Conservation (phyloP, 345 rosid genomes). For the Hibiscus trionum region DNA sequence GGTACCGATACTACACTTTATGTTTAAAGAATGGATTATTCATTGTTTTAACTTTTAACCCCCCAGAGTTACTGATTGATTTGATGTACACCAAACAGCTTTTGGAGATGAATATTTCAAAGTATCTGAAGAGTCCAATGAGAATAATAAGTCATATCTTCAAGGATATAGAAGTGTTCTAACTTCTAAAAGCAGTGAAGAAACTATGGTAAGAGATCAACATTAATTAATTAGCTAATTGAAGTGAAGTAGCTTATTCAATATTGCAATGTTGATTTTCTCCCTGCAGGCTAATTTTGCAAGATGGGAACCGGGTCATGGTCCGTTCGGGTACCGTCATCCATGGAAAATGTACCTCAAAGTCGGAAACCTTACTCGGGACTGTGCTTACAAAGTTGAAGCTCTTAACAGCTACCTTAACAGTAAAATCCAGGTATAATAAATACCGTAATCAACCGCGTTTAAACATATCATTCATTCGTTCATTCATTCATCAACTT, state of each 20-base stretch:
- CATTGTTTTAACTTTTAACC: neutral
- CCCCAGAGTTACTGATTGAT: neutral
- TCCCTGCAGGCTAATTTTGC: constrained; percentile 33
- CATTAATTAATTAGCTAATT: neutral
- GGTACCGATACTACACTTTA: neutral
- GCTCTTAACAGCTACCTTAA: constrained; percentile 25
- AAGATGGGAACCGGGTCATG: constrained; percentile 47
- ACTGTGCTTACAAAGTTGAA: constrained; percentile 36
- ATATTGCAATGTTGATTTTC: neutral
- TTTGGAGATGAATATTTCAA: constrained; percentile 21
- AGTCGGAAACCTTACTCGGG: constrained; percentile 27
- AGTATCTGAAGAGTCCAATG: neutral
- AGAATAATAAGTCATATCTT: constrained; percentile 5
- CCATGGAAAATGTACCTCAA: constrained; percentile 39
- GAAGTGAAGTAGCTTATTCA: neutral
- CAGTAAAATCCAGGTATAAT: constrained; percentile 12
- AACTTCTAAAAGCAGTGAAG: constrained; percentile 28
- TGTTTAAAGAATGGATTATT: neutral
- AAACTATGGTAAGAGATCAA: constrained; percentile 20
- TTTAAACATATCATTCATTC: neutral
- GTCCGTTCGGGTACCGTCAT: constrained; percentile 32
- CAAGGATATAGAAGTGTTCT: constrained; percentile 27
- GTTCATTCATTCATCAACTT: neutral
- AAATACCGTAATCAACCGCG: too few species aligned
- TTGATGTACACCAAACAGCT: constrained; percentile 5